phyloP scores from a whole-genome alignment of 1,139 yeast species.

The Debaryomyces udenii region DNA sequence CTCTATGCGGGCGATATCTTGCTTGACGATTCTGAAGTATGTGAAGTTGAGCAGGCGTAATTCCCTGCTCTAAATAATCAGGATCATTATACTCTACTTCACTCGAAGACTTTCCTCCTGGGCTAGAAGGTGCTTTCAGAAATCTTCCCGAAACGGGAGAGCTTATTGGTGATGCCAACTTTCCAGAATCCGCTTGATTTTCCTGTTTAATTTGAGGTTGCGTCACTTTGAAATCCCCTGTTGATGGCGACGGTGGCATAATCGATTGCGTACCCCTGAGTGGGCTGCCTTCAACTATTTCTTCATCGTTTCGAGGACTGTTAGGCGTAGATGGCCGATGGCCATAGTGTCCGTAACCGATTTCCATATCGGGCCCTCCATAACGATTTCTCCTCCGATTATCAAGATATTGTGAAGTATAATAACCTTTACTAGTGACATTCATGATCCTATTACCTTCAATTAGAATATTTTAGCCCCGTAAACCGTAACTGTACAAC shows the following conservation, averaged over 20 bases:
- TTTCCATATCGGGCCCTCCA: neutral
- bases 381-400: constrained; percentile 6
- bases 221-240: neutral
- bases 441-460: constrained; percentile 22
- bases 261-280: neutral
- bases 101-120: neutral
- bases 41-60: constrained; percentile 43
- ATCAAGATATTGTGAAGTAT: constrained; percentile 29
- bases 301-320: constrained; percentile 3
- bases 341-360: neutral
- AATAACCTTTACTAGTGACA: constrained; percentile 34
- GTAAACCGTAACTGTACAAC: neutral
- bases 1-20: constrained; percentile 1
- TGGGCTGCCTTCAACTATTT: neutral
- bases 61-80: constrained; percentile 35
- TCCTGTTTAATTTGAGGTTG: neutral
- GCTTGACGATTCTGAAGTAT: constrained; percentile 21
- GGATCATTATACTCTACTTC: constrained; percentile 23
- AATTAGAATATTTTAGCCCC: neutral
- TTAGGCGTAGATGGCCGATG: neutral
- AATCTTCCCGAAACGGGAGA: neutral
- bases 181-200: neutral
- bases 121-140: neutral
- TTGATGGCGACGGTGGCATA: neutral
- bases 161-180: neutral